Evolutionary conservation across 768 basidiomycete genomes (phyloP).

Genomic region (Clitopilus hobsonii): DNA sequence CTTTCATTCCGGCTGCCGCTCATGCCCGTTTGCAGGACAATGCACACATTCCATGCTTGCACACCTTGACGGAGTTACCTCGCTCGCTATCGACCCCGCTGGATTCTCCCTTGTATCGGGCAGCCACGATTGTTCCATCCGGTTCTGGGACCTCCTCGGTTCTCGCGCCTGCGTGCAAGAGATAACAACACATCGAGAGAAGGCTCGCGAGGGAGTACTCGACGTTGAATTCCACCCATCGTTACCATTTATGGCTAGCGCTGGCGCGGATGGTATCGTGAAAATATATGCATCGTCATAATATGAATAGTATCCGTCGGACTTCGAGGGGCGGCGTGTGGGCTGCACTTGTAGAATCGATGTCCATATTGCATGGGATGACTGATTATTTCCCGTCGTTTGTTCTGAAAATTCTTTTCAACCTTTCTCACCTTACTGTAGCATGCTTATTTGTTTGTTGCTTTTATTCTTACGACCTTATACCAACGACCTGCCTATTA

Average conservation of each 20-base stretch:
- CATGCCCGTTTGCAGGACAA: constrained; percentile 45
- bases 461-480: neutral
- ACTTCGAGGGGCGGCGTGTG: neutral
- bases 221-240: constrained; percentile 83
- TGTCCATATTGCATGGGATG: neutral
- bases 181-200: constrained; percentile 82
- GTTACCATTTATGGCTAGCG: constrained; percentile 84
- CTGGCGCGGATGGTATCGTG: constrained; percentile 93
- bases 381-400: constrained; percentile 8
- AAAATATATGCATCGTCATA: constrained; percentile 88
- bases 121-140: constrained; percentile 89
- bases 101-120: constrained; percentile 87
- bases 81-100: constrained; percentile 81
- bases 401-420: constrained; percentile 1
- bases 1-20: neutral
- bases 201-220: constrained; percentile 86
- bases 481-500: constrained; percentile 29
- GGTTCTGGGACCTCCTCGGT: constrained; percentile 91
- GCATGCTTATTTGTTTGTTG: neutral
- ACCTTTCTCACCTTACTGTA: constrained; percentile 1
- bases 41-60: constrained; percentile 88
- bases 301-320: constrained; percentile 16
- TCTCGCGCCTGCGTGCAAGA: constrained; percentile 84
- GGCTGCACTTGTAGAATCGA: neutral
- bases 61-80: constrained; percentile 90